Evolutionary conservation across 768 basidiomycete genomes (phyloP), one percentile per base, ranked within the genome.

Genomic region (Dacryopinax spathularia): DNA sequence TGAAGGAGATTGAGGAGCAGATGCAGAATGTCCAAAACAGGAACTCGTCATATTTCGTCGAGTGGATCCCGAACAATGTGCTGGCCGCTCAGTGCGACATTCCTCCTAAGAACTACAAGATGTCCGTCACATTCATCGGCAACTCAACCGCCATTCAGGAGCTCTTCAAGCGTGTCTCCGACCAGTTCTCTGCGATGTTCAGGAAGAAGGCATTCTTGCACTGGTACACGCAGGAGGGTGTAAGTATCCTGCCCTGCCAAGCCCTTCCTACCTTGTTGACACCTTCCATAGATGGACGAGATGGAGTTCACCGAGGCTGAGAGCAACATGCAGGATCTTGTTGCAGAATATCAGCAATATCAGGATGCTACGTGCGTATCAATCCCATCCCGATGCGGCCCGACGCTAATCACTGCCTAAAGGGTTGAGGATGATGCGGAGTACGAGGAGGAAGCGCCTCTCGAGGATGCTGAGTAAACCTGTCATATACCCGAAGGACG

Each of bases 41-140:
- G 84, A 96, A 97, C 81, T 89, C 91, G 34, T 87, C 91, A 4
- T 94, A 96, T 81, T 98, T 97, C 71, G 94, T 97, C 68, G 94
- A 99, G 77, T 99, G 96, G 96, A 98, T 99, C 69, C 96, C 96
- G 70, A 96, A 96, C 85, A 98, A 98, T 72, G 90, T 98, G 65
- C 85, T 93, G 71, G 93, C 92, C 36, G 93, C 96, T 66, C 93
- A 97, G 77, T 98, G 95, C 81, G 92, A 96, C 78, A 95, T 98
- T 70, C 84, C 96, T 71, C 94, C 96, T 61, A 86, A 91, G 65
- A 92, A 92, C 35, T 81, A 91, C 70, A 94, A 92, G 84, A 94
- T 94, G 92, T 88, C 91, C 13, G 92, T 91, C 63, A 97, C 94
- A 29, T 98, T 97, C 82, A 82, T 97, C 74, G 93, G 94, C 71